Evolutionary conservation across 2,329 filamentous ascomycete species (phyloP), one percentile per base, ranked within the genome.

Genomic region (Xylariaceae sp.): DNA sequence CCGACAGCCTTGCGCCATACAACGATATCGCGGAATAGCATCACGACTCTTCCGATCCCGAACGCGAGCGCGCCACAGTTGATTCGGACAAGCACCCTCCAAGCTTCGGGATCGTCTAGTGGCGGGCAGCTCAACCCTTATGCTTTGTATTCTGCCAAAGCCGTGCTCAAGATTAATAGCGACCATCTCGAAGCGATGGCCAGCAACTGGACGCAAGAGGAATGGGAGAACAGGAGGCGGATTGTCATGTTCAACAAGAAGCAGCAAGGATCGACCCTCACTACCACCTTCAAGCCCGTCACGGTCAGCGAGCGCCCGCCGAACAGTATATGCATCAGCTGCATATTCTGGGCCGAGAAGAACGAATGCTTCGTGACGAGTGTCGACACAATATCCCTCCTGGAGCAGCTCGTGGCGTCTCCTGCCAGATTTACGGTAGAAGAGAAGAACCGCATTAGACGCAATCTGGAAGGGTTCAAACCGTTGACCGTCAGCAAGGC

Each of bases 391-490:
- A 97, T 98, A 55, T 87, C 85, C 55, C 75, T 98, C n/a, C 74
- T 98, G 2, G 93, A 97, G 67, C 86, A 91, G 51, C 75, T 98
- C 6, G 87, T 97, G 7, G 87, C 81, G 1, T 64, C 73, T 0
- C 76, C 78, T 0, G 81, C 83, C 34, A 79, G 88, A 19, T 98
- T 97, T 67, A 91, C 86, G 0, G 90, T 97, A 4, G 91, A 97
- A 62, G 93, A 97, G 72, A 98, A 97, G 79, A 98, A 98, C 64
- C 83, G 93, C 39, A 97, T 98, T 55, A 84, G 93, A 22, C 83
- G 93, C 49, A 98, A 98, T 59, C 73, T 98, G 26, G 93, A 98
- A 63, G 90, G 90, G 0, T 97, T 95, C 71, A 83, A 88, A 28
- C 93, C 93, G 1, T 68, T 89, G 50, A 98, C 93, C 0, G 89